Evolutionary conservation across 2,329 filamentous ascomycete species (phyloP), one percentile per base, ranked within the genome.

Genomic region (Fusarium circinatum): DNA sequence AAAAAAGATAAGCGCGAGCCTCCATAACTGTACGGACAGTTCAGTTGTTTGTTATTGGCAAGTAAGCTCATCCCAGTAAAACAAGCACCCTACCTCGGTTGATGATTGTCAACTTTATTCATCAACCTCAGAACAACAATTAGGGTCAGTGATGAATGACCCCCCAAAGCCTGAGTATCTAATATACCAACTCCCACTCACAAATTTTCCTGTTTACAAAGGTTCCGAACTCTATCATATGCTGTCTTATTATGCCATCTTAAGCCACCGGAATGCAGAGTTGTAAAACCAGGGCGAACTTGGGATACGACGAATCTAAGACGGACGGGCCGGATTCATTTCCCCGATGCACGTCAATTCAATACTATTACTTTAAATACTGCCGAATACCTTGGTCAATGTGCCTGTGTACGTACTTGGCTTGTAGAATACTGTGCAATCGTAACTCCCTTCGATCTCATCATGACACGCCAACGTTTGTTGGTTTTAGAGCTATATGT

Each of bases 291-390:
- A 39, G 52, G 30, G 44, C 52, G 34, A 48, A 45, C 30, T 52
- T 71, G 39, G 42, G 30, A 38, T 30, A 39, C 34, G 42, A 41
- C 54, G 47, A 51, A 65, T 57, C 45, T 54, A 28, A 47, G 45
- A 26, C 65, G 65, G 65, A 52, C 34, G 47, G 45, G 24, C 59
- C 56, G 65, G 59, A 32, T 56, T 52, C 56, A 45, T 59, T 38
- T 62, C 55, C 55, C 65, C 65, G 69, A 65, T 69, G 64, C 64
- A 60, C 48, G 58, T 56, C 63, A 69, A 44, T 36, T 55, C 26
- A n/a, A 72, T 44, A 24, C 34, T n/a, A 42, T 65, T 65, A 55
- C 38, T 45, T 56, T 42, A 58, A 68, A 65, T 69, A 56, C 49
- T 51, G 41, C 64, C 68, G 68, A 72, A 45, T 60, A 30, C 14